phyloP scores from a whole-genome alignment of 2,329 filamentous ascomycete species.

The Pezicula neosporulosa region DNA sequence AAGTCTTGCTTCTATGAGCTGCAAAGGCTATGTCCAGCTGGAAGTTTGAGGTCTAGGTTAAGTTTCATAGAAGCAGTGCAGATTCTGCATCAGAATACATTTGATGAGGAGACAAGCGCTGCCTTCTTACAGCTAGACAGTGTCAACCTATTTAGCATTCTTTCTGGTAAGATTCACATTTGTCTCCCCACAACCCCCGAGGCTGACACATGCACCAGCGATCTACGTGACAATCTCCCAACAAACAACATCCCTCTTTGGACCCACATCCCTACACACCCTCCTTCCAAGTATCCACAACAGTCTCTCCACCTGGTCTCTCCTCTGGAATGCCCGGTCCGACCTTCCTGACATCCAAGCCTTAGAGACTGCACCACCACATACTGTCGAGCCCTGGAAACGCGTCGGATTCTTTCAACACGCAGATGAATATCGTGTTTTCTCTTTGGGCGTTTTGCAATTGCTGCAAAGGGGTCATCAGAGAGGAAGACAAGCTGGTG shows the following conservation, averaged over 20 bases:
- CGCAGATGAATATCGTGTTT: not conserved
- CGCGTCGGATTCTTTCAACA: conserved; percentile 1
- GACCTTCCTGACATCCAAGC: not conserved
- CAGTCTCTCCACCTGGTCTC: not conserved
- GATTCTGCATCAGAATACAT: not conserved
- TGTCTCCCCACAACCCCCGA: not conserved
- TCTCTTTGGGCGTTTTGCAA: not conserved
- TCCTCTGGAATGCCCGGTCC: not conserved
- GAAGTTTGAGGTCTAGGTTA: not conserved
- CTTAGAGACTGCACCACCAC: not conserved
- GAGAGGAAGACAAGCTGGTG: not conserved
- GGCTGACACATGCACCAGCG: not conserved
- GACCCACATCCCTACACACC: not conserved
- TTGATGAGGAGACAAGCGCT: not conserved
- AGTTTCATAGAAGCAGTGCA: not conserved
- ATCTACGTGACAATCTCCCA: not conserved
- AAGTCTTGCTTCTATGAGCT: not conserved
- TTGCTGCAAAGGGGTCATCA: not conserved
- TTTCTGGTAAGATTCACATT: not conserved
- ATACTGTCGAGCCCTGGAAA: not conserved
- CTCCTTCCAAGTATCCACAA: not conserved
- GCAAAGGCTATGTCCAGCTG: not conserved
- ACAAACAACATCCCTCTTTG: not conserved
- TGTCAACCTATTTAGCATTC: not conserved
- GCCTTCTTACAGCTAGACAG: not conserved